Percentiles rank a stretch among this genome's conserved stretches.
phyloP scores from a whole-genome alignment of 2,329 filamentous ascomycete species.

The Fusarium pseudocircinatum region DNA sequence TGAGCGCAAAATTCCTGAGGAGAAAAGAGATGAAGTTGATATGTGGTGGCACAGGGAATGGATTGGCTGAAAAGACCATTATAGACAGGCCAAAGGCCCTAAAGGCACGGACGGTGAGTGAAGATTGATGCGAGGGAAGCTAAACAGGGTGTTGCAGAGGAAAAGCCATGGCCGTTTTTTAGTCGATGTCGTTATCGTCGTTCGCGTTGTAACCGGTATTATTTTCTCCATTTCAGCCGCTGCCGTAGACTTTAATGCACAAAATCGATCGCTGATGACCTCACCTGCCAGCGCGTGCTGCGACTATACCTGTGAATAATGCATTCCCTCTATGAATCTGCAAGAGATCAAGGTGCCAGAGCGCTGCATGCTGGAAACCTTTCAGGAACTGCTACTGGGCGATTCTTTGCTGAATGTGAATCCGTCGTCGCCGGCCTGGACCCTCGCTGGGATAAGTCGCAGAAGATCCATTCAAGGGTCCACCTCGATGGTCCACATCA shows the following conservation, averaged over 20 bases:
- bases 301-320: constrained; percentile 2
- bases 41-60: constrained; percentile 24
- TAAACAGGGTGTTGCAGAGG: constrained; percentile 13
- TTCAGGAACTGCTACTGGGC: constrained; percentile 38
- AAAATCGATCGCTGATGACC: constrained; percentile 1
- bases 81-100: constrained; percentile 4
- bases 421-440: constrained; percentile 19
- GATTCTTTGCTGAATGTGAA: constrained; percentile 22
- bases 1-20: constrained; percentile 19
- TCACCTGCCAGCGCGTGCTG: constrained; percentile 1
- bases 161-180: constrained; percentile 29
- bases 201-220: constrained; percentile 18
- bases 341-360: constrained; percentile 20
- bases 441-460: constrained; percentile 37
- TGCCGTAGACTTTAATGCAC: constrained; percentile 9
- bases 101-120: constrained; percentile 5
- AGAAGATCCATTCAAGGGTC: constrained; percentile 34
- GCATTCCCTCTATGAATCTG: not conserved
- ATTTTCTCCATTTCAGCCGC: constrained; percentile 6
- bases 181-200: constrained; percentile 27
- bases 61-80: constrained; percentile 26
- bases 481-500: constrained; percentile 19
- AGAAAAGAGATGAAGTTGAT: constrained; percentile 11
- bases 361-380: constrained; percentile 27
- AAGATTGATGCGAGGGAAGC: constrained; percentile 34